Evolutionary conservation across 148 eudicot genomes (phyloP), one percentile per base, ranked within the genome.

Genomic region (Rhododendron ferrugineum): DNA sequence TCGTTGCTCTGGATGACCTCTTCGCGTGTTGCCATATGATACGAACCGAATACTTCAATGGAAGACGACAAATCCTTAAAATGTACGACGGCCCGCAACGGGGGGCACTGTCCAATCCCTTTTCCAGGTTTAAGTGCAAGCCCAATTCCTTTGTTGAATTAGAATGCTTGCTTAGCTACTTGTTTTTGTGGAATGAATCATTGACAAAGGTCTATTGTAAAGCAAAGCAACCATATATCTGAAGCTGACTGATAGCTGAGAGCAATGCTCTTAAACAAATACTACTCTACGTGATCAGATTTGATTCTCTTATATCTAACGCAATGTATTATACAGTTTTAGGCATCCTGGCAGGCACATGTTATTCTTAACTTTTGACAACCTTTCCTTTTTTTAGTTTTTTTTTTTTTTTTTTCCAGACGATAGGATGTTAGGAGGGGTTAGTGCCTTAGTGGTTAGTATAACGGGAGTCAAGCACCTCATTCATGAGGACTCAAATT

Each of bases 241-340:
- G 9, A 70, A 70, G 40, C 18, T 32, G 76, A 36, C 9, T 15
- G 77, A 73, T 30, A 30, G 37, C 46, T 15, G 49, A 76, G 50
- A 40, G 79, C 42, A 40, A 44, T 76, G 79, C 79, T 42, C 79
- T 76, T 76, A 2, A 76, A 42, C 10, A 20, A 70, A 32, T 70
- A 40, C 40, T 37, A 37, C 42, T 40, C 42, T 40, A 14, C 37
- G 23, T 20, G 79, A 9, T 9, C 78, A 74, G 4, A 9, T 76
- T 76, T 76, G 79, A 76, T 76, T 76, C 79, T 76, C 79, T 42
- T 76, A 76, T 9, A 42, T 20, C 79, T 42, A 76, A 76, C 79
- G 79, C 79, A 76, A 18, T 23, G 50, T 52, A 52, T 52, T 13
- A 52, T 3, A 52, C 20, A 13, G 18, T 52, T 52, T 52, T 14